Percentiles rank a stretch among this genome's conserved stretches.
These are phyloP conservation scores for Marasmius tenuissimus DNA, from an alignment of 1,284 basidiomycete genomes.

Conservation along the genomic window DNA sequence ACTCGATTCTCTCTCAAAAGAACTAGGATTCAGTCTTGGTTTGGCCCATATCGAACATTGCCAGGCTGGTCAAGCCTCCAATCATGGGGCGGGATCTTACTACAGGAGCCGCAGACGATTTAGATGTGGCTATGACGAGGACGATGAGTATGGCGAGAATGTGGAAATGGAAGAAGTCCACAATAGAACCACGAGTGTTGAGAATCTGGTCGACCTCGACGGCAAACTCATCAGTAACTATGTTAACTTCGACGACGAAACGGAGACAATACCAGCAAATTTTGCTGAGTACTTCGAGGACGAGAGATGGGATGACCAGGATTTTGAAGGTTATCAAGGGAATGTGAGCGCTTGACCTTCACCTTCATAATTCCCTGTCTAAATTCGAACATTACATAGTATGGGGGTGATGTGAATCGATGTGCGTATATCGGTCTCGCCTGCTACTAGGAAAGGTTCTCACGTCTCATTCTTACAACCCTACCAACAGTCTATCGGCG, in stretches of 20 bases:
- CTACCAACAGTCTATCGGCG: background rate
- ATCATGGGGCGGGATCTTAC: slow-evolving; percentile 18
- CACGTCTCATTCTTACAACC: background rate
- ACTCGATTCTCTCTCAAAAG: slow-evolving; percentile 24
- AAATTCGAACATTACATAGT: too few relatives aligned
- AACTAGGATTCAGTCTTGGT: slow-evolving; percentile 26
- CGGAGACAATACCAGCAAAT: background rate
- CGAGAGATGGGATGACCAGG: background rate
- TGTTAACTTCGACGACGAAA: background rate
- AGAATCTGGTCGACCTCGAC: background rate
- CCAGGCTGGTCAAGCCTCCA: slow-evolving; percentile 30
- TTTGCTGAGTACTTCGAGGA: background rate
- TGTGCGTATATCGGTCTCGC: too few relatives aligned
- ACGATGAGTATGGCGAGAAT: slow-evolving; percentile 20
- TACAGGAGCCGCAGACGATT: slow-evolving; percentile 19
- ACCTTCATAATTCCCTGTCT: background rate
- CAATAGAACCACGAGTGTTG: background rate
- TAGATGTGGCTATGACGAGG: slow-evolving; percentile 5
- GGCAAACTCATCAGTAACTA: background rate
- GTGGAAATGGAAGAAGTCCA: slow-evolving; percentile 1
- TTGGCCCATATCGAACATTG: slow-evolving; percentile 38
- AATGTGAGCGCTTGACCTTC: background rate
- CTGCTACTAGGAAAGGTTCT: too few relatives aligned
- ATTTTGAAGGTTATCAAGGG: background rate
- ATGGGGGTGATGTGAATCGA: too few relatives aligned